Evolutionary conservation across 306 rosid species (phyloP).

Genomic region (Sicyos baderoa): DNA sequence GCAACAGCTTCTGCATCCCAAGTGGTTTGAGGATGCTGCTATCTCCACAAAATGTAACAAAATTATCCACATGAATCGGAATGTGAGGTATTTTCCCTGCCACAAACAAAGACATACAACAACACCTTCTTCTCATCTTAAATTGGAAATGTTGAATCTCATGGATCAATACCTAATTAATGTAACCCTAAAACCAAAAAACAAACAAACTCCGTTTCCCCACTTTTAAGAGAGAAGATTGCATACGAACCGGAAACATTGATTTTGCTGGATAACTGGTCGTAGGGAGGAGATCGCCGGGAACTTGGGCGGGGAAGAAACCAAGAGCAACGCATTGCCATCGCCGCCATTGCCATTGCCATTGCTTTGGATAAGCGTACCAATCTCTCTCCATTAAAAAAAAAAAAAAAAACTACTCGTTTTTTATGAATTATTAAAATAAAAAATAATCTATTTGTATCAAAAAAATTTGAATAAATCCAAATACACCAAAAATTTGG

Average conservation of each 20-base stretch:
- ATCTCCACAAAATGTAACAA: too few relatives aligned
- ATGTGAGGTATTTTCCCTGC: constrained; percentile 49
- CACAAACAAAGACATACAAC: constrained; percentile 21
- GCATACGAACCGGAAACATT: constrained; percentile 33
- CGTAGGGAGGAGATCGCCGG: constrained; percentile 27
- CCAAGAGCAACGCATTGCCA: constrained; percentile 47
- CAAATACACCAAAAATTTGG: too few relatives aligned
- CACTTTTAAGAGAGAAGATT: too few relatives aligned
- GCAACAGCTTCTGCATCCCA: too few relatives aligned
- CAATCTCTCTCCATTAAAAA: too few relatives aligned
- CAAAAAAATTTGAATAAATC: too few relatives aligned
- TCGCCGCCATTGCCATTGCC: constrained; percentile 70
- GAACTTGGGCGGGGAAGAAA: constrained; percentile 37
- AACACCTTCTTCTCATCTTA: constrained; percentile 4
- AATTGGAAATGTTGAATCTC: neutral
- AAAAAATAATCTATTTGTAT: too few relatives aligned
- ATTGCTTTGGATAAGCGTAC: constrained; percentile 25
- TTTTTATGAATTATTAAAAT: too few relatives aligned
- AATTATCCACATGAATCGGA: constrained; percentile 21
- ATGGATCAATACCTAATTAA: neutral
- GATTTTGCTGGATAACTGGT: constrained; percentile 26
- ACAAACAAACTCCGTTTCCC: too few relatives aligned
- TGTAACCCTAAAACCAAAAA: too few relatives aligned
- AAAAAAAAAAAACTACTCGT: too few relatives aligned
- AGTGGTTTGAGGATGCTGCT: too few relatives aligned